phyloP scores from a whole-genome alignment of 306 rosid genomes.

The Dalbergia cultrata region DNA sequence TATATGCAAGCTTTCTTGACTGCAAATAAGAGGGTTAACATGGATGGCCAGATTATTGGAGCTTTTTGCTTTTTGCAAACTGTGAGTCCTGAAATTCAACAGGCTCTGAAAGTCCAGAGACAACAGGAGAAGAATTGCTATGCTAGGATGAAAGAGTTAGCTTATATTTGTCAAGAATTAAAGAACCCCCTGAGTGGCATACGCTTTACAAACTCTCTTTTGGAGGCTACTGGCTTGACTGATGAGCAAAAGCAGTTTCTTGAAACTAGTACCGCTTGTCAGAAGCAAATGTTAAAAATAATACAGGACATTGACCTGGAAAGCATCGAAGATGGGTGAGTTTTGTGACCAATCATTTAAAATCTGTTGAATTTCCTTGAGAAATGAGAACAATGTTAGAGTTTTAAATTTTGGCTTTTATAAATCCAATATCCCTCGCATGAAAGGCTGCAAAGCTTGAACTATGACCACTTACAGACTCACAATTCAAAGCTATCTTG shows the following conservation, averaged over 20 bases:
- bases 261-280: slow-evolving; percentile 94
- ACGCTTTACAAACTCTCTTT: slow-evolving; percentile 90
- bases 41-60: slow-evolving; percentile 83
- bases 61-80: slow-evolving; percentile 98
- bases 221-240: slow-evolving; percentile 86
- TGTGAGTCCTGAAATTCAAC: slow-evolving; percentile 88
- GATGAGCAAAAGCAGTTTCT: slow-evolving; percentile 94
- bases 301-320: slow-evolving; percentile 79
- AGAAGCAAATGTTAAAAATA: slow-evolving; percentile 91
- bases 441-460: slow-evolving; percentile 35
- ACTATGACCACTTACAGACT: slow-evolving; percentile 17
- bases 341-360: slow-evolving; percentile 42
- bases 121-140: slow-evolving; percentile 81
- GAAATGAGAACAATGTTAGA: not conserved
- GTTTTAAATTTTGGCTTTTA: slow-evolving; percentile 14
- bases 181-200: slow-evolving; percentile 93
- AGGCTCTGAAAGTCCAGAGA: slow-evolving; percentile 77
- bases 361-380: slow-evolving; percentile 22
- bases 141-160: slow-evolving; percentile 91
- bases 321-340: slow-evolving; percentile 88
- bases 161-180: slow-evolving; percentile 94
- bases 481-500: slow-evolving; percentile 34
- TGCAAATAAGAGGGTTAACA: slow-evolving; percentile 87
- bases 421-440: slow-evolving; percentile 23
- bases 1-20: slow-evolving; percentile 87